Evolutionary conservation across 164 flowering plant species (phyloP).

Genomic region (Magnolia sinica): DNA sequence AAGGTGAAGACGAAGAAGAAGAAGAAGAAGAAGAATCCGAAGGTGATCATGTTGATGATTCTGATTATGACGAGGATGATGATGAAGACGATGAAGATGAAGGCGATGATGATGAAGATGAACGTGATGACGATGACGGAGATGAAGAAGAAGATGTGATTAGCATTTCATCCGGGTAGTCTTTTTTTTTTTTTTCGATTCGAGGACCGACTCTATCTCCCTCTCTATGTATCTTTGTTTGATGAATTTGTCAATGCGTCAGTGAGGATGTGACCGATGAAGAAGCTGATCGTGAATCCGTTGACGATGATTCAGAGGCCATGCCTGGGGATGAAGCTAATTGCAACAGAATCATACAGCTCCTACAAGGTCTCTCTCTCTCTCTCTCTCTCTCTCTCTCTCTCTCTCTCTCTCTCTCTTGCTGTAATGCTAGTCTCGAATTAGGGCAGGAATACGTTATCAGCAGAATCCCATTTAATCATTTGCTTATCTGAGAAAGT

Average conservation of each 20-base stretch:
- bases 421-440: not conserved
- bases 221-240: not conserved
- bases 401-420: not conserved
- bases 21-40: not conserved
- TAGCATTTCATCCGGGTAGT: constrained; percentile 6
- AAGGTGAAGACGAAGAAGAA: not conserved
- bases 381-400: not conserved
- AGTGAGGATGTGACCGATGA: constrained; percentile 3
- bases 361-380: constrained; percentile 7
- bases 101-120: not conserved
- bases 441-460: not conserved
- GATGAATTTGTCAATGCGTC: not conserved
- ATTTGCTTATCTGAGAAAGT: not conserved
- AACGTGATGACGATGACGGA: not conserved
- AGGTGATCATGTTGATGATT: not conserved
- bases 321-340: not conserved
- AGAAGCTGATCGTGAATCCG: constrained; percentile 1
- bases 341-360: constrained; percentile 7
- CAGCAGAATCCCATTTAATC: not conserved
- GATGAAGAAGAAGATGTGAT: not conserved
- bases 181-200: not conserved
- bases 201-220: not conserved
- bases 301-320: constrained; percentile 10
- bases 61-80: not conserved
- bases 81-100: not conserved